Conservation (phyloP, 2,329 filamentous ascomycete genomes). For the Penicillium sp. region DNA sequence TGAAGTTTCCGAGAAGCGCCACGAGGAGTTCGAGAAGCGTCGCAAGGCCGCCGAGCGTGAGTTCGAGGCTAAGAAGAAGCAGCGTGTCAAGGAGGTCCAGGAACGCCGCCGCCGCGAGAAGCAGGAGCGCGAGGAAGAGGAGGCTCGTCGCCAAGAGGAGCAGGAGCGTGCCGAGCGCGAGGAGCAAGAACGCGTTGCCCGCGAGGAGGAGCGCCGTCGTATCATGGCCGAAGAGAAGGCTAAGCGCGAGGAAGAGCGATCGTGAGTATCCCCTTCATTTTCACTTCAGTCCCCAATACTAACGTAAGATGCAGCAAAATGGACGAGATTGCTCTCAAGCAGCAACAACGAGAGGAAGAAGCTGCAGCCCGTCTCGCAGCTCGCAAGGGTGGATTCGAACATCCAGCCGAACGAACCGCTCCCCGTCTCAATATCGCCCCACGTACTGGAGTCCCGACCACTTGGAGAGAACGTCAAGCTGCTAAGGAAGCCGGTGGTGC, state of each 20-base stretch:
- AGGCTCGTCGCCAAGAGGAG: conserved; percentile 74
- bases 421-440: conserved; percentile 57
- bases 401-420: conserved; percentile 51
- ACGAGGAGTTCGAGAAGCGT: conserved; percentile 93
- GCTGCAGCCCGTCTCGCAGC: conserved; percentile 72
- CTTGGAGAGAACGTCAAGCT: conserved; percentile 62
- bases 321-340: conserved; percentile 61
- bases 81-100: conserved; percentile 82
- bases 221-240: conserved; percentile 69
- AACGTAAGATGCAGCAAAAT: conserved; percentile 52
- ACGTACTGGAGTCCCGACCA: conserved; percentile 42
- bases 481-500: conserved; percentile 44
- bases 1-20: conserved; percentile 79
- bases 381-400: conserved; percentile 55
- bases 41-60: conserved; percentile 89
- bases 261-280: conserved; percentile 45
- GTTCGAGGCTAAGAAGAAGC: conserved; percentile 84
- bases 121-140: conserved; percentile 78
- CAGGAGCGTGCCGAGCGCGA: conserved; percentile 78
- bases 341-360: conserved; percentile 83
- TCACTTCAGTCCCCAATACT: conserved; percentile 22
- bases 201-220: conserved; percentile 75
- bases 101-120: conserved; percentile 81
- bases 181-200: conserved; percentile 77
- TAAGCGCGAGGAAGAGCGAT: conserved; percentile 58